Evolutionary conservation across 2,329 filamentous ascomycete genomes (phyloP).

Genomic region (Fusarium brachygibbosum): DNA sequence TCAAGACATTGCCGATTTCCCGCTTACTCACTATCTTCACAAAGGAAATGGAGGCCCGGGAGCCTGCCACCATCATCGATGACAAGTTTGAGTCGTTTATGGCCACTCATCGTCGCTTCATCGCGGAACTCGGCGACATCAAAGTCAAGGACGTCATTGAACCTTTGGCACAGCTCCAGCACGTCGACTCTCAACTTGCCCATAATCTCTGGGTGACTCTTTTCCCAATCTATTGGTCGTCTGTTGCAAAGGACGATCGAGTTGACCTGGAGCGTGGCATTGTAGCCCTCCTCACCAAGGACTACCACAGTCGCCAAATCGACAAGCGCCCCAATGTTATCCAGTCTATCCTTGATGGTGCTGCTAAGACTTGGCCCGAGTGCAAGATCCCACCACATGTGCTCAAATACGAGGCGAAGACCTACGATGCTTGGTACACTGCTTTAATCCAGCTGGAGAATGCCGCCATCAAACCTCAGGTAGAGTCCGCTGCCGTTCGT

Average conservation of each 20-base stretch:
- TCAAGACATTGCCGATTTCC: slow-evolving; percentile 80
- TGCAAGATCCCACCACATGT: slow-evolving; percentile 97
- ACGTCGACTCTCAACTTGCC: slow-evolving; percentile 84
- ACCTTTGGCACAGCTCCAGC: slow-evolving; percentile 91
- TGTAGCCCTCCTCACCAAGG: slow-evolving; percentile 90
- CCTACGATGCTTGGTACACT: slow-evolving; percentile 98
- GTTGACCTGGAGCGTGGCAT: slow-evolving; percentile 91
- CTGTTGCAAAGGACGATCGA: slow-evolving; percentile 87
- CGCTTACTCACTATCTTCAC: slow-evolving; percentile 79
- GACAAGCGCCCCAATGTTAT: slow-evolving; percentile 97
- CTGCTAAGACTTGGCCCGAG: slow-evolving; percentile 84
- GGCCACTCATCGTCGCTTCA: slow-evolving; percentile 83
- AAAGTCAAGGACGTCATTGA: slow-evolving; percentile 91
- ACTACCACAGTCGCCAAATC: slow-evolving; percentile 94
- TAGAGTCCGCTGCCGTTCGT: slow-evolving; percentile 85
- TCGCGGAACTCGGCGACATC: slow-evolving; percentile 85
- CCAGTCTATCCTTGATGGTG: slow-evolving; percentile 89
- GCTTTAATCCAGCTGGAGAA: slow-evolving; percentile 91
- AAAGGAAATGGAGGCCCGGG: slow-evolving; percentile 79
- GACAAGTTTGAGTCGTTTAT: slow-evolving; percentile 86
- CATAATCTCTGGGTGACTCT: slow-evolving; percentile 91
- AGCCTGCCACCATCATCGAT: slow-evolving; percentile 79
- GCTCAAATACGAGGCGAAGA: slow-evolving; percentile 93
- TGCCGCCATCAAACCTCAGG: slow-evolving; percentile 83
- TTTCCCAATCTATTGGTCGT: slow-evolving; percentile 95